Base-by-base conservation (phyloP, 345 rosid species). In the Tarenaya hassleriana region DNA sequence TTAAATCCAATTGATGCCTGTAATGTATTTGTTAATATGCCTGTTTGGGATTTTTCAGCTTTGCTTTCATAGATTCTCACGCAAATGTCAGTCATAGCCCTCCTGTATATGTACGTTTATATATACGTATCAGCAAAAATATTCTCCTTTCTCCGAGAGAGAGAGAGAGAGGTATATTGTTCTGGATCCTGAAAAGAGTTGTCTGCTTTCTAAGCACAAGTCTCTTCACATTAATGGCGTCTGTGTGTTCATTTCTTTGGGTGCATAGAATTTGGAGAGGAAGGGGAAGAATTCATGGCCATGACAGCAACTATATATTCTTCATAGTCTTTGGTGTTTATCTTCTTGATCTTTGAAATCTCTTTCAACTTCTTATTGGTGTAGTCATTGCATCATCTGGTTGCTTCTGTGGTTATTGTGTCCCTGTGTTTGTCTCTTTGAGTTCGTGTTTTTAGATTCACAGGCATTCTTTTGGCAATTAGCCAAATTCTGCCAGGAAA, bases 221-320 rank as follows among this genome's bases (percentile, higher is more conserved):
- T 64, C 58, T 52, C 45, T 45, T 45, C 27, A 46, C 68, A 58
- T 61, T 69, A 77, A 74, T 75, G 73, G 63, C 50, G 49, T 70
- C 55, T 70, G 58, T 63, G 65, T 54, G 55, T 74, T 67, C 67
- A 61, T 61, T 62, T 56, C 64, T 60, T 69, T 57, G 51, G 55
- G 33, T 65, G 60, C 20, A 19, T 65, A 21, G 12, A 58, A 38
- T 57, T 42, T 50, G 57, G 62, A 64, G 9, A n/a, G 21, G 45
- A 45, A 45, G 21, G 42, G 63, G 57, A 32, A 55, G 67, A 55
- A 62, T 75, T 73, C 66, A 69, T 78, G 69, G 73, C 37, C n/a
- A 33, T 77, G 70, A 63, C 79, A 80, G 81, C 81, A n/a, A n/a
- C n/a, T n/a, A n/a, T n/a, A n/a, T 69, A 62, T 66, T 50, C 56